phyloP scores from a whole-genome alignment of 495 filamentous ascomycete species.

The Aspergillus bertholletiae region DNA sequence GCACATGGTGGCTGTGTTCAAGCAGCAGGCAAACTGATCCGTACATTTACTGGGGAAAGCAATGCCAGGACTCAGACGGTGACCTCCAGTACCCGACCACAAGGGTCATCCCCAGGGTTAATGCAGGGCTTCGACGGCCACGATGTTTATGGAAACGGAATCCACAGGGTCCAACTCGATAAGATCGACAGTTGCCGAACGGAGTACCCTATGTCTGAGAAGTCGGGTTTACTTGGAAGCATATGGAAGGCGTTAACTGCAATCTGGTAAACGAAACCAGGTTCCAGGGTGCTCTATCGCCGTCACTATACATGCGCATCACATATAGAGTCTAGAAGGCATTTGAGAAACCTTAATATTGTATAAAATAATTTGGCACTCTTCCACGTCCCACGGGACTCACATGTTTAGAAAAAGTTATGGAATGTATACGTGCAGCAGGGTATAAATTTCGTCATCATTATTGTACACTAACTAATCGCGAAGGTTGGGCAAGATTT shows the following conservation, averaged over 20 bases:
- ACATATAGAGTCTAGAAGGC: conserved; percentile 3
- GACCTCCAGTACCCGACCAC: conserved; percentile 16
- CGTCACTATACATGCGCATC: neutral
- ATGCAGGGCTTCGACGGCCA: conserved; percentile 45
- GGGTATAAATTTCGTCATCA: conserved; percentile 5
- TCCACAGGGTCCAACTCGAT: conserved; percentile 5
- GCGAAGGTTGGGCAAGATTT: neutral
- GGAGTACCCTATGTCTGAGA: conserved; percentile 12
- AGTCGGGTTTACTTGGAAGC: conserved; percentile 3
- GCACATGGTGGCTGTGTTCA: conserved; percentile 60
- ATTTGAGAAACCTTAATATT: neutral
- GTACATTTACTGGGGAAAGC: conserved; percentile 13
- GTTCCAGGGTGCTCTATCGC: neutral
- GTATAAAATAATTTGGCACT: too few relatives aligned
- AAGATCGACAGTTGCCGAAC: conserved; percentile 24
- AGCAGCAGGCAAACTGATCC: conserved; percentile 53
- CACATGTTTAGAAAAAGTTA: too few relatives aligned
- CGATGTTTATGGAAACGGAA: conserved; percentile 22
- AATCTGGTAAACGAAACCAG: conserved; percentile 1
- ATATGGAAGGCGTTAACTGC: neutral
- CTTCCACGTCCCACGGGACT: too few relatives aligned
- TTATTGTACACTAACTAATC: neutral
- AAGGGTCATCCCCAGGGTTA: conserved; percentile 24
- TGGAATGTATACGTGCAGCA: neutral
- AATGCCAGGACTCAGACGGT: conserved; percentile 12